Evolutionary conservation across 495 filamentous ascomycete species (phyloP).

Genomic region (Xylaria palmicola): DNA sequence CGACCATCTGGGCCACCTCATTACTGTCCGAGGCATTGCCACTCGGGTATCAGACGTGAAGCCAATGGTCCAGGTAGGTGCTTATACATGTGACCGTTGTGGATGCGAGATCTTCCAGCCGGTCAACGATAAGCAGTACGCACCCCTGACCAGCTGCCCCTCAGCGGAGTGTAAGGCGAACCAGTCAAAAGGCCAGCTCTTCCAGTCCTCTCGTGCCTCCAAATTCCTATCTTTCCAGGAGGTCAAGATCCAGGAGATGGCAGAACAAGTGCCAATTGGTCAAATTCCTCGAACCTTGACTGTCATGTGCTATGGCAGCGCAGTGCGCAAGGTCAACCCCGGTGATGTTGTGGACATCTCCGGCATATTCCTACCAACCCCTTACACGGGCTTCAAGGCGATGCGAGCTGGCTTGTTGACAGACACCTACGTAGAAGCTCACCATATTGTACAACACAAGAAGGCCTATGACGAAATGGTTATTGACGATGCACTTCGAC

Average conservation of each 20-base stretch:
- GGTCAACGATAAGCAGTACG: slow-evolving; percentile 84
- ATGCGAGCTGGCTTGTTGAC: slow-evolving; percentile 93
- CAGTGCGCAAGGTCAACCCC: slow-evolving; percentile 83
- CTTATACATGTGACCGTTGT: slow-evolving; percentile 95
- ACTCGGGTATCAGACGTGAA: slow-evolving; percentile 97
- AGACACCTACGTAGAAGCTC: slow-evolving; percentile 95
- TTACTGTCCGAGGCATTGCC: slow-evolving; percentile 91
- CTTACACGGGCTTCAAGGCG: slow-evolving; percentile 96
- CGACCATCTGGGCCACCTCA: slow-evolving; percentile 87
- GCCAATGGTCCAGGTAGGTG: slow-evolving; percentile 93
- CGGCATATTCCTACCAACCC: slow-evolving; percentile 94
- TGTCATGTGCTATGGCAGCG: slow-evolving; percentile 80
- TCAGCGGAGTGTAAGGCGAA: slow-evolving; percentile 87
- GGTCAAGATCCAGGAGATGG: slow-evolving; percentile 97
- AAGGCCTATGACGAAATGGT: slow-evolving; percentile 89
- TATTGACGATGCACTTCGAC: slow-evolving; percentile 69
- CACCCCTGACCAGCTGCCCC: slow-evolving; percentile 79
- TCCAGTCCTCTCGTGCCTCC: slow-evolving; percentile 88
- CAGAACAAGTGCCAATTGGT: slow-evolving; percentile 95
- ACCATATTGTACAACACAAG: slow-evolving; percentile 92
- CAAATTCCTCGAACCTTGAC: slow-evolving; percentile 93
- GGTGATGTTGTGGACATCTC: slow-evolving; percentile 92
- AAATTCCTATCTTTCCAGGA: slow-evolving; percentile 98
- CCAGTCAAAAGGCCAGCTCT: slow-evolving; percentile 88
- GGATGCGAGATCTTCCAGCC: slow-evolving; percentile 98